Evolutionary conservation across 177 flowering plant genomes (phyloP), one percentile per base, ranked within the genome.

Genomic region (Tripterygium wilfordii): DNA sequence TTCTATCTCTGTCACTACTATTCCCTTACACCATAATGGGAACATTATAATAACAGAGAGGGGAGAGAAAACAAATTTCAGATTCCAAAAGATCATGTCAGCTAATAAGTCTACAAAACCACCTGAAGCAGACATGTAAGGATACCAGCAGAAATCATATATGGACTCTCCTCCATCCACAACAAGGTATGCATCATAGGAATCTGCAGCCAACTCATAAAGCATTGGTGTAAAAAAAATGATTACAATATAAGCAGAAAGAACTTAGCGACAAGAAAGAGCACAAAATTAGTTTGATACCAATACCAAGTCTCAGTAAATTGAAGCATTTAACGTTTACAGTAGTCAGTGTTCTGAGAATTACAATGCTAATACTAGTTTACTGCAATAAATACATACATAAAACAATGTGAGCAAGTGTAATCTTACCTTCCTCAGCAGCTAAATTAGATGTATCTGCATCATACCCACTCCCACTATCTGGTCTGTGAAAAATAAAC

Each of bases 91-190:
- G 22, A 10, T 23, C 16, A 12, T 17, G 55, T 23, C 17, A 32
- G 17, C 1, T 33, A 22, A 21, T 46, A 8, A 51, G 42, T 8
- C 25, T 22, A 32, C 3, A 29, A 18, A 43, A 29, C 48, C 54
- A 92, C 96, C 96, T 78, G 96, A 80, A 68, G 80, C 78, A 46
- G 82, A 68, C 96, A 89, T 92, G 80, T 70, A 76, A 0, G 98
- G 97, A 51, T 89, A 92, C 98, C 98, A 92, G 64, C 96, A 88
- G 62, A 70, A 86, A 60, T 92, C 98, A 68, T 92, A 86, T 8
- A 86, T 79, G 33, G 98, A 76, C 61, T 89, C 98, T 19, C 94
- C 97, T 66, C 86, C 98, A 5, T 29, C 58, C 45, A 86, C 58
- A 42, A 80, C 69, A 53, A 80, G 67, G 49, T 66, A 74, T 28